Evolutionary conservation across 306 rosid genomes (phyloP).

Genomic region (Castanospermum australe): DNA sequence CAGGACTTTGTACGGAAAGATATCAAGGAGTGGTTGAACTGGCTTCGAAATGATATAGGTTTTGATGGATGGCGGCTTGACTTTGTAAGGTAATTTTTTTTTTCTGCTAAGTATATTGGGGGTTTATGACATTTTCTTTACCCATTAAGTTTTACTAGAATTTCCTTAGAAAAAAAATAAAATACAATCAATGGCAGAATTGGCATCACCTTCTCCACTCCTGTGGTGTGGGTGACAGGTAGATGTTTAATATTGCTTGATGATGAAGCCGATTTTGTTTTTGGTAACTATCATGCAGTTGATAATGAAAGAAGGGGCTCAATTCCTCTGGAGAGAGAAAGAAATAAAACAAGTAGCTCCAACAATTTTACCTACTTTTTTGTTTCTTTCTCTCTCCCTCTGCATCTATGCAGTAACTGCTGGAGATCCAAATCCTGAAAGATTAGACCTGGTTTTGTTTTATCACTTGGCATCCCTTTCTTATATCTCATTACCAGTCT

Average conservation of each 20-base stretch:
- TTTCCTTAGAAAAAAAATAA: neutral
- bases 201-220: neutral
- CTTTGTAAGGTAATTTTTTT: constrained; percentile 56
- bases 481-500: too few relatives aligned
- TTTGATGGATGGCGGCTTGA: constrained; percentile 89
- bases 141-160: neutral
- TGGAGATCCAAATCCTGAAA: too few relatives aligned
- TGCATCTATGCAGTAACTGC: too few relatives aligned
- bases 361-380: too few relatives aligned
- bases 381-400: too few relatives aligned
- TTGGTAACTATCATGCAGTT: neutral
- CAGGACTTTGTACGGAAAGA: constrained; percentile 68
- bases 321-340: neutral
- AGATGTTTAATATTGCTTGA: neutral
- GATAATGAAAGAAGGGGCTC: neutral
- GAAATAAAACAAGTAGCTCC: neutral
- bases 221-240: neutral
- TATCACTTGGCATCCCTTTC: too few relatives aligned
- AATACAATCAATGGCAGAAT: neutral
- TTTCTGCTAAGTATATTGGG: neutral
- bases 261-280: neutral
- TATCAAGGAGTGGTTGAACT: constrained; percentile 69
- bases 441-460: too few relatives aligned
- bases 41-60: constrained; percentile 77
- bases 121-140: neutral